Conservation (phyloP, 768 basidiomycete species). For the Suillus alpinus region DNA sequence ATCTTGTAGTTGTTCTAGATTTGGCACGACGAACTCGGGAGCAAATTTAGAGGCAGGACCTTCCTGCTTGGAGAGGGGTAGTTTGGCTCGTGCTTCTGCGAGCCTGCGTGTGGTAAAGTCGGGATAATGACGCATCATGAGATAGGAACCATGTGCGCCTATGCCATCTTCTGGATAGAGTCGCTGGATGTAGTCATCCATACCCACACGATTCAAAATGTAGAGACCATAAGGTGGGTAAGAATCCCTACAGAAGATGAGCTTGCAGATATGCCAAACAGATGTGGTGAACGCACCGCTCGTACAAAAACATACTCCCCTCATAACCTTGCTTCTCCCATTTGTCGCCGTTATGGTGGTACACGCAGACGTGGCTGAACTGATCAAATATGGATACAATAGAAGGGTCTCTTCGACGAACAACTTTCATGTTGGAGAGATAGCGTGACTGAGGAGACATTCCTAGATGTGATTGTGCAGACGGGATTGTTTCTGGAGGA, state of each 20-base stretch:
- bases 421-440: constrained; percentile 74
- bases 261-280: background rate
- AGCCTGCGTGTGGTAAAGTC: constrained; percentile 57
- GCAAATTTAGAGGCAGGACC: constrained; percentile 46
- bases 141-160: constrained; percentile 54
- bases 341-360: constrained; percentile 68
- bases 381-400: constrained; percentile 83
- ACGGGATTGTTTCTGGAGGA: constrained; percentile 11
- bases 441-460: constrained; percentile 71
- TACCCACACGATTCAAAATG: constrained; percentile 79
- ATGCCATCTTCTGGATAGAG: constrained; percentile 80
- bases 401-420: constrained; percentile 74
- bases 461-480: constrained; percentile 27
- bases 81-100: constrained; percentile 29
- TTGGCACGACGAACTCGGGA: constrained; percentile 40
- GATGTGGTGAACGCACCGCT: constrained; percentile 52
- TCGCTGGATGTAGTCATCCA: constrained; percentile 71
- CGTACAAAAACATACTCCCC: constrained; percentile 88
- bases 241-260: constrained; percentile 45
- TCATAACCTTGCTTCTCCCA: constrained; percentile 86
- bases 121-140: constrained; percentile 74
- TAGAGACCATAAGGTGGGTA: constrained; percentile 86
- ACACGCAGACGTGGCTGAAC: constrained; percentile 84
- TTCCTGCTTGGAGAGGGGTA: constrained; percentile 23
- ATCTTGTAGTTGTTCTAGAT: constrained; percentile 42